Base-by-base conservation (phyloP, 352 stramenopile species). In the Phytophthora pini region DNA sequence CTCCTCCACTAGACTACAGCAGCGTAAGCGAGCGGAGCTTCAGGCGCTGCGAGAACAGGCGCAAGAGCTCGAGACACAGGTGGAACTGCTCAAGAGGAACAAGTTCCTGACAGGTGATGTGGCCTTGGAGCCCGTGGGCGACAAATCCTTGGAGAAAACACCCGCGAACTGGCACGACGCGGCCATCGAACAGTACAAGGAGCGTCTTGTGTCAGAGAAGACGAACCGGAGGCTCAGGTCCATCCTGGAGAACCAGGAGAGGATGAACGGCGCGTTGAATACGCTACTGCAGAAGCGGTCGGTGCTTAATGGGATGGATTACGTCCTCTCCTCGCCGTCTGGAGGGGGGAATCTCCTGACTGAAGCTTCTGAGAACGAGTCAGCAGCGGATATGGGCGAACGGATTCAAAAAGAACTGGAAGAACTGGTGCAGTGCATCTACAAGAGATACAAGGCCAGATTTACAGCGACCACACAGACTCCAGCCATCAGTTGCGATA, bases 161-260 rank as follows among this genome's bases (percentile, higher is more conserved):
- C 57, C 45, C 0, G 5, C n/a, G 12, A 69, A 34, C 27, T 76
- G 66, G 70, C 46, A 61, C 3, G 48, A 79, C 3, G 39, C 70
- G 39, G 71, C 61, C 15, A 56, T 61, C 8, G 13, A 29, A 1
- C 52, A 79, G 34, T 70, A 72, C 20, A 52, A 40, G 12, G 50
- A 73, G n/a, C 68, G 71, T 31, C 49, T 65, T 3, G 15, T 61
- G 22, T 72, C 71, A 0, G 71, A 79, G 46, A 58, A 68, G 32
- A 74, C 49, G 1, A 79, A 79, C 40, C 61, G 67, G 0, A 59
- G 63, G 45, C 63, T 79, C 9, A 73, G 70, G 22, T 54, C 55
- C 2, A 58, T 74, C 8, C 31, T 76, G 43, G 5, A 46, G 2
- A 68, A 71, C 45, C 71, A 76, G 49, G 52, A 63, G 22, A 70